Percentiles rank a stretch among this genome's conserved stretches.
These are phyloP conservation scores for Cercospora sp. DNA, from an alignment of 2,329 filamentous ascomycete genomes.

Conservation along the genomic window DNA sequence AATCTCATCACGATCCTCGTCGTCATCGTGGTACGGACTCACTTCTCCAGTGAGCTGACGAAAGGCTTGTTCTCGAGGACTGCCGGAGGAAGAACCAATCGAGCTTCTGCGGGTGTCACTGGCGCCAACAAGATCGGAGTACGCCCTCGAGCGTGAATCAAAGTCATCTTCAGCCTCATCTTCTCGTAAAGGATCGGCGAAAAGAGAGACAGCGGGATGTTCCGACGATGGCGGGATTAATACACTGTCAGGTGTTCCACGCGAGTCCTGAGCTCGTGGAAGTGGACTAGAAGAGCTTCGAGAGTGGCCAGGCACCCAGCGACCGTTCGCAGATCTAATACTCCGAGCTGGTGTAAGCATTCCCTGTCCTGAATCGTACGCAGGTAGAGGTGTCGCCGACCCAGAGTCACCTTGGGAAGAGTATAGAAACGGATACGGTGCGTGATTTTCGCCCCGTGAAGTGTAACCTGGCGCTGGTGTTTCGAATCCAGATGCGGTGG, in stretches of 20 bases:
- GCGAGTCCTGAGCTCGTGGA: not conserved
- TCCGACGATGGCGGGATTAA: conserved; percentile 1
- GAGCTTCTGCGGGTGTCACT: not conserved
- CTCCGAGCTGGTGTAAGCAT: conserved; percentile 2
- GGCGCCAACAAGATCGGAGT: not conserved
- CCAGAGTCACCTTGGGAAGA: conserved; percentile 16
- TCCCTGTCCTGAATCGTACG: conserved; percentile 17
- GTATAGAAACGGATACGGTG: not conserved
- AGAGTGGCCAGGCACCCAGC: conserved; percentile 6
- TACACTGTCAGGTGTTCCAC: not conserved
- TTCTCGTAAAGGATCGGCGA: not conserved
- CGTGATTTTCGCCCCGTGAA: conserved; percentile 11
- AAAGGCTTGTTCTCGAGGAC: conserved; percentile 16
- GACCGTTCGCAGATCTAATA: conserved; percentile 6
- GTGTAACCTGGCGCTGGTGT: conserved; percentile 28
- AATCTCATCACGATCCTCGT: conserved; percentile 18
- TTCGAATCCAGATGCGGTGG: conserved; percentile 14
- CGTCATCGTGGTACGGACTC: not conserved
- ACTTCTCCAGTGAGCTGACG: conserved; percentile 19
- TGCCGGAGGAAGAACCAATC: not conserved
- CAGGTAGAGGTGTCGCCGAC: conserved; percentile 21
- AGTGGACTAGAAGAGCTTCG: conserved; percentile 14
- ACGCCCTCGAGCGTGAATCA: not conserved
- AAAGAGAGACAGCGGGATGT: not conserved
- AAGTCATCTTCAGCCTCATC: not conserved